phyloP scores from a whole-genome alignment of 1,139 yeast genomes.

The Candida buenavistaensis region DNA sequence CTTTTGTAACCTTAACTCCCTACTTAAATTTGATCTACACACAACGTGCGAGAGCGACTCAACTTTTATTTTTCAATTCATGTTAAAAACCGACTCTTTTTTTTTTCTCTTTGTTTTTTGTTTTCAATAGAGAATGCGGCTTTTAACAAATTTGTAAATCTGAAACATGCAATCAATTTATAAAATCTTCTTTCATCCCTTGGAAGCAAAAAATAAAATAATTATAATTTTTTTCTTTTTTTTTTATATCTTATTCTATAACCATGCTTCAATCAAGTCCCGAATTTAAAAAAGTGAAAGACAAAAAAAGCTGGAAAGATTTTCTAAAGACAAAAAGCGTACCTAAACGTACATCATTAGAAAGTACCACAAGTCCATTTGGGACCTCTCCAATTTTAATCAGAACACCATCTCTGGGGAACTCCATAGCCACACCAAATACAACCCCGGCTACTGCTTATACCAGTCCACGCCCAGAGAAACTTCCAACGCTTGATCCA shows the following conservation, averaged over 20 bases:
- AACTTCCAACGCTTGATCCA: slow-evolving; percentile 5
- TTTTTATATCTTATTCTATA: neutral
- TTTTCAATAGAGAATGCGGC: slow-evolving; percentile 6
- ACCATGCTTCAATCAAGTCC: slow-evolving; percentile 7
- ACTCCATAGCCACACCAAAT: slow-evolving; percentile 2
- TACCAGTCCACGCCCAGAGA: slow-evolving; percentile 4
- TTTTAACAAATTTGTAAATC: slow-evolving; percentile 3
- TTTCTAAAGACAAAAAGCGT: slow-evolving; percentile 5
- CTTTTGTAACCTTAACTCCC: too few relatives aligned
- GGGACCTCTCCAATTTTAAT: neutral
- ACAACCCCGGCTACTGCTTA: slow-evolving; percentile 6
- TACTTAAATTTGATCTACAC: too few relatives aligned
- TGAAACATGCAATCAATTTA: slow-evolving; percentile 2
- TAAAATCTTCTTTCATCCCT: neutral
- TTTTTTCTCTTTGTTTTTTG: too few relatives aligned
- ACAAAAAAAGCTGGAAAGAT: slow-evolving; percentile 9
- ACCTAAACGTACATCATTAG: slow-evolving; percentile 4
- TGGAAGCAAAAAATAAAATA: neutral
- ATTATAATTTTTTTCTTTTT: neutral
- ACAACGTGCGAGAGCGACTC: too few relatives aligned
- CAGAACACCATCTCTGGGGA: slow-evolving; percentile 2
- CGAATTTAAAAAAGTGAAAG: slow-evolving; percentile 3
- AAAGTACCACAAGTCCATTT: slow-evolving; percentile 1
- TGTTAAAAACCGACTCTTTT: slow-evolving; percentile 1
- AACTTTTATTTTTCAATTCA: too few relatives aligned